phyloP scores from a whole-genome alignment of 441 rosid genomes.

The Hura crepitans region DNA sequence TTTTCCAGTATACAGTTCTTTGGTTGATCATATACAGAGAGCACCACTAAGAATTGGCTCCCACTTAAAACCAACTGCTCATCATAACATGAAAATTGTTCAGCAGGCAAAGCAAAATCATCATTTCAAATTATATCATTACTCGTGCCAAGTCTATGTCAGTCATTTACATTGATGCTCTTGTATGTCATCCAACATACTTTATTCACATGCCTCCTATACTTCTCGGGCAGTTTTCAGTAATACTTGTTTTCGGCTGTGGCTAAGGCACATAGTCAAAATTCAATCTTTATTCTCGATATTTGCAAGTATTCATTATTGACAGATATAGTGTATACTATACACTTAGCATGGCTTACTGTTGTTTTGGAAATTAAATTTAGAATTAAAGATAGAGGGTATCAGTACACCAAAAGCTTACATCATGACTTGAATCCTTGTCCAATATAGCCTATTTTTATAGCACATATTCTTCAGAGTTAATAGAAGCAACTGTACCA shows the following conservation, averaged over 20 bases:
- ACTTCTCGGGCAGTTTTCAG: not conserved
- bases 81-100: not conserved
- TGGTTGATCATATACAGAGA: conserved; percentile 13
- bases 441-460: conserved; percentile 3
- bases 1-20: not conserved
- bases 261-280: too few relatives aligned
- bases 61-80: conserved; percentile 5
- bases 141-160: conserved; percentile 6
- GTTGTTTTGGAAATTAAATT: not conserved
- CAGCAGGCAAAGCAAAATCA: not conserved
- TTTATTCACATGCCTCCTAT: not conserved
- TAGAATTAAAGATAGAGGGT: not conserved
- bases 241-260: too few relatives aligned
- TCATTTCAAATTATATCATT: not conserved
- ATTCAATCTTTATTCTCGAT: too few relatives aligned
- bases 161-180: not conserved
- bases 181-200: not conserved
- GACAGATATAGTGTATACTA: too few relatives aligned
- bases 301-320: too few relatives aligned
- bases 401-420: not conserved
- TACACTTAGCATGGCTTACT: too few relatives aligned
- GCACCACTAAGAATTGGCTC: conserved; percentile 8
- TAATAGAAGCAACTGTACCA: not conserved
- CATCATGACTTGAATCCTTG: not conserved
- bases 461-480: not conserved